Evolutionary conservation across 805 yeast species (phyloP), one percentile per base, ranked within the genome.

Genomic region (Starmera caribaea): DNA sequence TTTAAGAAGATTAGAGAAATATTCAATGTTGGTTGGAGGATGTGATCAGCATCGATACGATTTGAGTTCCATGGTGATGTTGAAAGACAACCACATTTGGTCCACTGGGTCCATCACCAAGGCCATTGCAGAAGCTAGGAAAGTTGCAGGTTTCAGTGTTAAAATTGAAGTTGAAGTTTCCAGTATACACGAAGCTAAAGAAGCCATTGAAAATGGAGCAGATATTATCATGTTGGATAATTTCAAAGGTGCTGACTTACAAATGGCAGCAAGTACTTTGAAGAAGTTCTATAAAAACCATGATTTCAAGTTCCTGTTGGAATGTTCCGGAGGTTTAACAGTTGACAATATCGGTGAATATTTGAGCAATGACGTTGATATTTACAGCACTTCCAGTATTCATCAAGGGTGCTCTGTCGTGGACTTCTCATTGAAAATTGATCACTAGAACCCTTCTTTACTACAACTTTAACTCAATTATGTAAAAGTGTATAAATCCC

Each of bases 171-270:
- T 89, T 30, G 97, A 89, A 61, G 89, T 88, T 42, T 88, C 85
- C 58, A 66, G 73, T 41, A 95, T 84, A 56, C 75, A 63, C 5
- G 96, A 88, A 53, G 97, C 97, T 2, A 68, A 73, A 46, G 97
- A 90, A 57, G 97, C 97, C 21, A 90, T 90, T 51, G 75, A 67
- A 13, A 95, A 97, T 2, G 97, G 97, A 11, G 97, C 97, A 1
- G 97, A 89, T 59, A 84, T 90, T 16, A 81, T 90, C 44, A 89
- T 89, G 97, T 71, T 89, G 54, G 97, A 89, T 55, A 89, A 89
- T 58, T 90, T 90, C 59, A 56, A 69, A 4, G 85, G 87, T 3
- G 73, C 69, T 1, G 81, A 70, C 14, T 66, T 89, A 42, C 76
- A 73, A 45, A 48, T 55, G 0, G 90, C 81, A 15, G 95, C 96